These are phyloP conservation scores for Penicillium capsulatum DNA, from an alignment of 2,329 filamentous ascomycete species.

Conservation along the genomic window DNA sequence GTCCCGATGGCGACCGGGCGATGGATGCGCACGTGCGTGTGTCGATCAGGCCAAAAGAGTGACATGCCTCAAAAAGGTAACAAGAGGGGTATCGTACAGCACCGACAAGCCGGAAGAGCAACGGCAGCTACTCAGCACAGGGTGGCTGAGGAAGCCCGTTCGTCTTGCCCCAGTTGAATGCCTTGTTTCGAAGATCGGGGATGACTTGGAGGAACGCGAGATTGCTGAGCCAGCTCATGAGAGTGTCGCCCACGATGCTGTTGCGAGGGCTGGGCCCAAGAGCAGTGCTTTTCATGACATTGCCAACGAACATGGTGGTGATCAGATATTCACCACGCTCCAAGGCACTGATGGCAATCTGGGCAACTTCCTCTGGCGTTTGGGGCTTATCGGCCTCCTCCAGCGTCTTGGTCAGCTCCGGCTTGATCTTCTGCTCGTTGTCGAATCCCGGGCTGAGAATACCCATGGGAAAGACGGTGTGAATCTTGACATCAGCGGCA, in stretches of 20 bases:
- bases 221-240: constrained; percentile 52
- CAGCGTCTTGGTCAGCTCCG: constrained; percentile 69
- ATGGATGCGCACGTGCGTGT: constrained; percentile 7
- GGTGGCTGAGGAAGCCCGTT: constrained; percentile 41
- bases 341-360: constrained; percentile 63
- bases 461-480: constrained; percentile 77
- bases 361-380: constrained; percentile 72
- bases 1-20: constrained; percentile 1
- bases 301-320: constrained; percentile 68
- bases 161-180: constrained; percentile 55
- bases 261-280: constrained; percentile 53
- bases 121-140: constrained; percentile 5
- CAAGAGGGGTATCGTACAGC: constrained; percentile 28
- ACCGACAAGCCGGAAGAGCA: constrained; percentile 15
- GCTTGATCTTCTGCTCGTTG: constrained; percentile 73
- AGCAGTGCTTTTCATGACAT: constrained; percentile 62
- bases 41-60: constrained; percentile 8
- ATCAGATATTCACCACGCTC: constrained; percentile 78
- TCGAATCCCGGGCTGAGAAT: constrained; percentile 74
- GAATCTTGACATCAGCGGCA: constrained; percentile 68
- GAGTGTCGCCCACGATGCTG: constrained; percentile 51
- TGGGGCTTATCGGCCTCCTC: constrained; percentile 80
- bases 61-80: constrained; percentile 10
- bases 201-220: constrained; percentile 55
- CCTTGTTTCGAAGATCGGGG: constrained; percentile 55